These are phyloP conservation scores for Aspergillus transmontanensis DNA, from an alignment of 2,329 filamentous ascomycete genomes.

Conservation along the genomic window DNA sequence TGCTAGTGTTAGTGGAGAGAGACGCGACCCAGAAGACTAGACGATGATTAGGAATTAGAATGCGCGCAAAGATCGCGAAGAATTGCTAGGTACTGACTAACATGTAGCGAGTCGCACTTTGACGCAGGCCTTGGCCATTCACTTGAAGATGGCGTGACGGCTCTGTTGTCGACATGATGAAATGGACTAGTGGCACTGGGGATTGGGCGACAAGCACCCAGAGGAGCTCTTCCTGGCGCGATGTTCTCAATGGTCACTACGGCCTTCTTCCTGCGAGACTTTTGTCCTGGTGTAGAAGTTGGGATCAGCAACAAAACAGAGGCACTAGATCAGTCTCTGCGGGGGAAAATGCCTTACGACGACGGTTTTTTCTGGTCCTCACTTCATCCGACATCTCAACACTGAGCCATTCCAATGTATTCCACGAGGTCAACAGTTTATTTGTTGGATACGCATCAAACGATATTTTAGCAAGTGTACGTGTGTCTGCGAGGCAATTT, in stretches of 20 bases:
- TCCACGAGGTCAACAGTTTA: neutral
- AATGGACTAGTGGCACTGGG: neutral
- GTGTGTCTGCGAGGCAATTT: neutral
- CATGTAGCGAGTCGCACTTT: neutral
- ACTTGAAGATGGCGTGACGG: conserved; percentile 6
- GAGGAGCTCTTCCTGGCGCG: conserved; percentile 18
- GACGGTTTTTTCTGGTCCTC: conserved; percentile 11
- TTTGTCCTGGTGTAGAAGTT: conserved; percentile 8
- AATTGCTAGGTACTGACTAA: neutral
- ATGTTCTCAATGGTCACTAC: conserved; percentile 18
- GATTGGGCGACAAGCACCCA: conserved; percentile 9
- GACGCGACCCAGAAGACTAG: neutral
- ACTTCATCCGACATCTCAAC: conserved; percentile 14
- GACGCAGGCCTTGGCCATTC: conserved; percentile 6
- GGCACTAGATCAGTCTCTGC: neutral
- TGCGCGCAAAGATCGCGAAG: neutral
- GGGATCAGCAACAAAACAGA: neutral
- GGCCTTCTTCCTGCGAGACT: conserved; percentile 18
- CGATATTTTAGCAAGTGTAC: neutral
- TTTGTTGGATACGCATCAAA: neutral
- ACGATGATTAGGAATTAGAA: neutral
- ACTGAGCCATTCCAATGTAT: neutral
- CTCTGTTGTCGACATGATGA: neutral
- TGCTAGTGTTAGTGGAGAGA: neutral
- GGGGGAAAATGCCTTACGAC: conserved; percentile 8